phyloP scores from a whole-genome alignment of 2,329 filamentous ascomycete genomes.

The Periconia macrospinosa region DNA sequence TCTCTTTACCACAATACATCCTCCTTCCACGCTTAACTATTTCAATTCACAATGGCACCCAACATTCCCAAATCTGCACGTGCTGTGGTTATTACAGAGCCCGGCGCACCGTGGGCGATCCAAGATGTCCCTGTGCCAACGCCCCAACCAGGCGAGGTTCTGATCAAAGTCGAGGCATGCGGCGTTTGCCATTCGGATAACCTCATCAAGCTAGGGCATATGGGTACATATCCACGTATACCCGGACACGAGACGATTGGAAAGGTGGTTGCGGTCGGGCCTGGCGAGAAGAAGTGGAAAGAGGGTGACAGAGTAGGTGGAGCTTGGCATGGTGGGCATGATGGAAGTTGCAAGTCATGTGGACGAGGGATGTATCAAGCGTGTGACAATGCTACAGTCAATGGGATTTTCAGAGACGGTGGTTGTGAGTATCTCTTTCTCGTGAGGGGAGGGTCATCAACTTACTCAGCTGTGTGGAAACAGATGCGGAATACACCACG shows the following conservation, averaged over 20 bases:
- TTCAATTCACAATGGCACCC: conserved; percentile 19
- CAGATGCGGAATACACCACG: conserved; percentile 62
- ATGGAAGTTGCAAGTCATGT: conserved; percentile 64
- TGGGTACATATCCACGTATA: conserved; percentile 54
- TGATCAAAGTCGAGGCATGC: conserved; percentile 72
- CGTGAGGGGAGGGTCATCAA: background rate
- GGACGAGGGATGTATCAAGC: conserved; percentile 67
- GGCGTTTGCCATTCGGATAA: conserved; percentile 71
- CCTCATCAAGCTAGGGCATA: conserved; percentile 28
- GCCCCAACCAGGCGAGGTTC: conserved; percentile 61
- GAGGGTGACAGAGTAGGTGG: conserved; percentile 69
- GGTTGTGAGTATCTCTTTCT: conserved; percentile 55
- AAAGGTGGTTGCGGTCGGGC: conserved; percentile 63
- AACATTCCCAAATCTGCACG: conserved; percentile 65
- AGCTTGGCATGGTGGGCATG: conserved; percentile 70
- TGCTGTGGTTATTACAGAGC: conserved; percentile 62
- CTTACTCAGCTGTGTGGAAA: background rate
- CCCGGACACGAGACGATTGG: conserved; percentile 76
- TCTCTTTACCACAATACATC: background rate
- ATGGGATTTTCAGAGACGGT: conserved; percentile 67
- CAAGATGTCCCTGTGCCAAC: conserved; percentile 61
- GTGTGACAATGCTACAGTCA: conserved; percentile 64
- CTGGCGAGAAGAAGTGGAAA: conserved; percentile 60
- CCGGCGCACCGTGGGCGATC: conserved; percentile 57
- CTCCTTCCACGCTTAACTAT: too few species aligned